These are phyloP conservation scores for Cyclotella cryptica DNA, from an alignment of 108 stramenopile species.

Conservation along the genomic window DNA sequence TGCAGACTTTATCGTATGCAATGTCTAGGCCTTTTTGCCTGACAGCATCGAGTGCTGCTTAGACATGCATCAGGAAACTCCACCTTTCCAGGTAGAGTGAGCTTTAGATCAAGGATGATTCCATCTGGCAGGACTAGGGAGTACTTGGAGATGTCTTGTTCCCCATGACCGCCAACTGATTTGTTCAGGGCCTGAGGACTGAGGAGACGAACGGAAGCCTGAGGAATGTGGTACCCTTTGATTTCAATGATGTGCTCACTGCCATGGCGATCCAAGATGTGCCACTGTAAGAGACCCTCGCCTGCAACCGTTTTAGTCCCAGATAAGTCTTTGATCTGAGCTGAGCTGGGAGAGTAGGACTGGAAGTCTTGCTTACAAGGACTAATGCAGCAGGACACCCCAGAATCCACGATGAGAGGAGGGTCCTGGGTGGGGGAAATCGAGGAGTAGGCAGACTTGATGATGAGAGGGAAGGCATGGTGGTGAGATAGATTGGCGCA, in stretches of 20 bases:
- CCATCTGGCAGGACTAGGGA: background rate
- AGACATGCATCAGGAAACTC: too few relatives aligned
- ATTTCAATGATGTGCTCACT: background rate
- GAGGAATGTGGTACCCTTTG: constrained; percentile 12
- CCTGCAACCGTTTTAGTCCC: constrained; percentile 1
- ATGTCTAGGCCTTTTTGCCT: too few relatives aligned
- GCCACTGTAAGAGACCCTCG: constrained; percentile 7
- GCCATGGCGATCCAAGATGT: background rate
- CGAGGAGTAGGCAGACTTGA: too few relatives aligned
- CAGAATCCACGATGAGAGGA: background rate
- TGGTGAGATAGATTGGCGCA: too few relatives aligned
- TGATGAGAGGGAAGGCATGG: too few relatives aligned
- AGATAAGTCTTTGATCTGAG: constrained; percentile 20
- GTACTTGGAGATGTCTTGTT: background rate
- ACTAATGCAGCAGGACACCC: constrained; percentile 7
- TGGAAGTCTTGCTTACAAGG: constrained; percentile 10
- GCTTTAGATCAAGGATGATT: background rate
- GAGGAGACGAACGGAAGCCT: constrained; percentile 11
- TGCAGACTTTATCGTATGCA: too few relatives aligned
- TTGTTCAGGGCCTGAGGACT: constrained; percentile 13
- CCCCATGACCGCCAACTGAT: background rate
- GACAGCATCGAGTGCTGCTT: too few relatives aligned
- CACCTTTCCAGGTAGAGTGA: too few relatives aligned
- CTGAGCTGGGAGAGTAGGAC: constrained; percentile 6
- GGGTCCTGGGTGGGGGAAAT: background rate